Base-by-base conservation (phyloP, 352 stramenopile species). In the Pythium vanterpoolii region DNA sequence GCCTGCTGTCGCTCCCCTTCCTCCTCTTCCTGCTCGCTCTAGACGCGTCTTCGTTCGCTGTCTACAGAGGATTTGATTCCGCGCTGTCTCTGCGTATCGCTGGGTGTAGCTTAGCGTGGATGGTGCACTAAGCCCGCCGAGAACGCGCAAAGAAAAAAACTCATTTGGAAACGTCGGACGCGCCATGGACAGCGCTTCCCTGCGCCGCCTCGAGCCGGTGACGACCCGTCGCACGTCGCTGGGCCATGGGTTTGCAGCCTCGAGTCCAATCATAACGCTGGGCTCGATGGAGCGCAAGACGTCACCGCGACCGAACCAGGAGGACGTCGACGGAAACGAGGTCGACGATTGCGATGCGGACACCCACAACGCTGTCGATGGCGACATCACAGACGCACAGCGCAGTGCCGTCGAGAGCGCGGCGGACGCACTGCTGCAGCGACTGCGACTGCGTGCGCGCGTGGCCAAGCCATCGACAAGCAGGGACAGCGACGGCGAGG, bases 361-460 rank as follows among this genome's bases (percentile, higher is more conserved):
- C 27, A 24, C 24, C 9, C 21, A 49, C 13, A 24, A 46, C 30
- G 36, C 13, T 16, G 34, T 16, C 11, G 14, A 18, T 9, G 23
- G 42, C 39, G 57, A 36, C 7, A 9, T 5, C 14, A 38, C 26
- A 19, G 47, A 44, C 13, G 16, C 14, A 19, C 48, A 53, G 24
- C 49, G 51, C 45, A 53, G 45, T 23, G 60, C 60, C 7, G 60
- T 68, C 27, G 60, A 68, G 49, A 68, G 52, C 39, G 60, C 60
- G 9, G 60, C 60, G 3, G 60, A 68, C 18, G 60, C 53, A 21
- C 53, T 68, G 36, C 40, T 68, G 21, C 60, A 62, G 39, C 52
- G 60, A 1, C 46, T 68, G 40, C 52, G 60, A 11, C 38, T 46
- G 39, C 60, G 60, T 8, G 52, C 53, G 36, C 60, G 60, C 3